phyloP scores from a whole-genome alignment of 106 monocot genomes.

The Xerophyta viscosa region DNA sequence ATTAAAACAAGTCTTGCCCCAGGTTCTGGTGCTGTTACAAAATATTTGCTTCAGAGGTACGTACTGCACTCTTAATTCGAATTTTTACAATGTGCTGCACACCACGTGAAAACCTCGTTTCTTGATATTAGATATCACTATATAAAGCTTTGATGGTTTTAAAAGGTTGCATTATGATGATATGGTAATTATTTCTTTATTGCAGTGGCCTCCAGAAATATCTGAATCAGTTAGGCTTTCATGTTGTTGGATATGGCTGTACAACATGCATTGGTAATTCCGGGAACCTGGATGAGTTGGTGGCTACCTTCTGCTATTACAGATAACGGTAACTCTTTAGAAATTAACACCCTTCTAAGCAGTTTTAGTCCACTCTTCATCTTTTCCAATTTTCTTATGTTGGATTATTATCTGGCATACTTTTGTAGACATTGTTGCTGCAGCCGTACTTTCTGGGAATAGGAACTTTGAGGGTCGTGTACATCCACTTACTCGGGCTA shows the following conservation, averaged over 20 bases:
- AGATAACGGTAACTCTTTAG: slow-evolving; percentile 76
- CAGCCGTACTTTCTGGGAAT: slow-evolving; percentile 82
- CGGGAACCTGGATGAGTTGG: slow-evolving; percentile 62
- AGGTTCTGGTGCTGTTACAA: slow-evolving; percentile 79
- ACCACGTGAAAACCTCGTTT: too few species aligned
- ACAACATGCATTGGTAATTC: slow-evolving; percentile 77
- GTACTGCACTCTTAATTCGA: not conserved
- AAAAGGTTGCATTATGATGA: too few species aligned
- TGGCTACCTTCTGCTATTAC: slow-evolving; percentile 49
- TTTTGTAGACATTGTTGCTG: slow-evolving; percentile 59
- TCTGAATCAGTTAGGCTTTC: slow-evolving; percentile 57
- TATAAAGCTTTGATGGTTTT: too few species aligned
- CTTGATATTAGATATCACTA: not conserved
- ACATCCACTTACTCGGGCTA: slow-evolving; percentile 83
- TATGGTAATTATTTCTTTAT: not conserved
- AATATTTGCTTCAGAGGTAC: slow-evolving; percentile 65
- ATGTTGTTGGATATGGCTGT: slow-evolving; percentile 69
- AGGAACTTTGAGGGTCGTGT: slow-evolving; percentile 94
- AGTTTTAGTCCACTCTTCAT: too few species aligned
- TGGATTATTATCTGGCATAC: too few species aligned
- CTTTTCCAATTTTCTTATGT: too few species aligned
- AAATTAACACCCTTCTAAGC: not conserved
- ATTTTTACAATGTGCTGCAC: too few species aligned
- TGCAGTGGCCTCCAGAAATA: slow-evolving; percentile 59
- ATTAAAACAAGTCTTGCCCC: slow-evolving; percentile 82